Percentiles rank a stretch among this genome's conserved stretches.
These are phyloP conservation scores for Graphiopsis chlorocephala DNA, from an alignment of 2,329 filamentous ascomycete genomes.

Conservation along the genomic window DNA sequence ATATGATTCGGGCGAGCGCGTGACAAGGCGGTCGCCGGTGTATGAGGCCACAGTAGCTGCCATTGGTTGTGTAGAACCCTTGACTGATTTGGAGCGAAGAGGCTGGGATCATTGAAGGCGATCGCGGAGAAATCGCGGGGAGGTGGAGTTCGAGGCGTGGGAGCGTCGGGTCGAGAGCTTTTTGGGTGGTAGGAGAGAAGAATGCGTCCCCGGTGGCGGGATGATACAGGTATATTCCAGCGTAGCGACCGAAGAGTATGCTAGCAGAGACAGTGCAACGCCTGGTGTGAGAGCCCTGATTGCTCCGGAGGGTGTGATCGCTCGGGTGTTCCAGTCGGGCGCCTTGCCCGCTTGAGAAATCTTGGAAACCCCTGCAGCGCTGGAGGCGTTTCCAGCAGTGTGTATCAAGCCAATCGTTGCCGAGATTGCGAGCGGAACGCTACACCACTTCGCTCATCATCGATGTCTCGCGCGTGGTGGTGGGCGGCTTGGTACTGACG, in stretches of 20 bases:
- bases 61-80: conserved; percentile 39
- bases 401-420: conserved; percentile 27
- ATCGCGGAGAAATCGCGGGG: conserved; percentile 17
- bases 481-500: background rate
- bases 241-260: conserved; percentile 6
- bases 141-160: background rate
- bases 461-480: background rate
- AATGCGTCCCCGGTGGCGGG: background rate
- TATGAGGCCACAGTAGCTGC: conserved; percentile 44
- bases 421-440: conserved; percentile 15
- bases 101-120: conserved; percentile 36
- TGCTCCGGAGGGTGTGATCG: conserved; percentile 13
- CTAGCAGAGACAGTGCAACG: conserved; percentile 8
- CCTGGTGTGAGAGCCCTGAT: conserved; percentile 7
- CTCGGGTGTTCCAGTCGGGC: conserved; percentile 16
- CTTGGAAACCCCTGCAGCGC: conserved; percentile 19
- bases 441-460: conserved; percentile 5
- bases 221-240: background rate
- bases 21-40: conserved; percentile 40
- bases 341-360: conserved; percentile 19
- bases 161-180: conserved; percentile 1
- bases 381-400: conserved; percentile 21
- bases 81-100: conserved; percentile 25
- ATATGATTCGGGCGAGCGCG: conserved; percentile 41
- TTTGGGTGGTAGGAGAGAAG: background rate